Conservation (phyloP, 805 yeast species). For the Saccharomycopsis schoenii region DNA sequence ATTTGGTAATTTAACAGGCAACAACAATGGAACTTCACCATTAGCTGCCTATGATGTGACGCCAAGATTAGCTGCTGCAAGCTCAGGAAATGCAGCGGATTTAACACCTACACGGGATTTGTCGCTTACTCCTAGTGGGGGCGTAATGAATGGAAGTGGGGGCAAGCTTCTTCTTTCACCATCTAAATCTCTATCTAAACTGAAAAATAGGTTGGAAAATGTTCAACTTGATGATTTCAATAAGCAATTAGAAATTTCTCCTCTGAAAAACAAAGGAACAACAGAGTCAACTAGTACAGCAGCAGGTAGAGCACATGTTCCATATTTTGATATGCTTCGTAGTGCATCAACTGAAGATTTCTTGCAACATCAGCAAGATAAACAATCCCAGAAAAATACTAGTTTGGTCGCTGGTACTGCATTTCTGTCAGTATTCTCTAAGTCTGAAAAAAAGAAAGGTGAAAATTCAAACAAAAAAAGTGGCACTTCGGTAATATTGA, state of each 20-base stretch:
- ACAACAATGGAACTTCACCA: not conserved
- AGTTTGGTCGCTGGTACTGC: not conserved
- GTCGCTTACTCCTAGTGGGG: not conserved
- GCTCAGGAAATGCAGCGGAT: not conserved
- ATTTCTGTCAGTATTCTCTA: not conserved
- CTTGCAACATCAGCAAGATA: not conserved
- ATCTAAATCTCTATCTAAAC: slow-evolving; percentile 10
- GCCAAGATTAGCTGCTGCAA: not conserved
- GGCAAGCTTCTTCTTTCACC: slow-evolving; percentile 10
- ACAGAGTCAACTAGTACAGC: not conserved
- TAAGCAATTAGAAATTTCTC: not conserved
- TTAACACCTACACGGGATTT: not conserved
- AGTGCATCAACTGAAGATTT: not conserved
- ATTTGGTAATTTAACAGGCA: not conserved
- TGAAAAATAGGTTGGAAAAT: slow-evolving; percentile 5
- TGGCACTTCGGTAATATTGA: not conserved
- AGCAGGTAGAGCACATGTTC: not conserved
- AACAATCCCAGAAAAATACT: not conserved
- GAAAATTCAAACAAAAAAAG: not conserved
- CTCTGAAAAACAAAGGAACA: not conserved
- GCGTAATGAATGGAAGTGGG: not conserved
- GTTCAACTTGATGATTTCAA: slow-evolving; percentile 3
- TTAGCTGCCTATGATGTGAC: not conserved
- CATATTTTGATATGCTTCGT: not conserved
- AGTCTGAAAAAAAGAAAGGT: not conserved